phyloP scores from a whole-genome alignment of 176 grass and related monocot genomes.

The Triticum timopheevii region DNA sequence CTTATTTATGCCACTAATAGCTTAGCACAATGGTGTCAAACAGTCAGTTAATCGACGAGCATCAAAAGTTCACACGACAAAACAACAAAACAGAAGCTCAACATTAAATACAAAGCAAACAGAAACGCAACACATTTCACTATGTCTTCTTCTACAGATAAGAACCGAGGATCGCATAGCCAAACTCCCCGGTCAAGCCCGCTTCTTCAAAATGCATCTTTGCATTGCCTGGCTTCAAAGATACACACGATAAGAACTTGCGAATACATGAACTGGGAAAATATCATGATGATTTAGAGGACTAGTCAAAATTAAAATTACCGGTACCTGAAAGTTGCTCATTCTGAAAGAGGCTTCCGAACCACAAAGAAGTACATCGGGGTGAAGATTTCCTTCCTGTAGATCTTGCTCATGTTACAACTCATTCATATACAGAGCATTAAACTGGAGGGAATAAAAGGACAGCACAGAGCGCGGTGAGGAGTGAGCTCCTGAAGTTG shows the following conservation, averaged over 20 bases:
- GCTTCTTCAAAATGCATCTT: background rate
- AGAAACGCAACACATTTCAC: background rate
- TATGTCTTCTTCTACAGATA: background rate
- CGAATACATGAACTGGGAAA: background rate
- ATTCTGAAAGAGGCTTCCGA: conserved; percentile 73
- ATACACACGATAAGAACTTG: background rate
- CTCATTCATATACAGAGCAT: background rate
- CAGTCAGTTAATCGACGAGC: background rate
- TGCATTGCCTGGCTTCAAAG: conserved; percentile 1
- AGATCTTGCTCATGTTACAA: conserved; percentile 15
- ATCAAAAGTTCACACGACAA: too few species aligned
- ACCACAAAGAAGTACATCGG: conserved; percentile 89
- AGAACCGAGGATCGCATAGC: background rate
- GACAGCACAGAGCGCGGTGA: background rate
- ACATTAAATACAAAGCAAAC: conserved; percentile 1
- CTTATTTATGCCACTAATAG: conserved; percentile 29
- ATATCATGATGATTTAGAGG: too few species aligned
- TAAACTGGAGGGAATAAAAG: background rate
- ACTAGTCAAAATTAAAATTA: background rate
- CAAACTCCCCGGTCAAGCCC: background rate
- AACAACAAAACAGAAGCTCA: background rate
- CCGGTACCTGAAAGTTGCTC: conserved; percentile 30
- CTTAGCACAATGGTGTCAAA: background rate
- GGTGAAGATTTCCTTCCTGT: conserved; percentile 95
- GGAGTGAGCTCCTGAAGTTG: conserved; percentile 14